Evolutionary conservation across 805 yeast species (phyloP).

Genomic region (Candida nonsorbophila): DNA sequence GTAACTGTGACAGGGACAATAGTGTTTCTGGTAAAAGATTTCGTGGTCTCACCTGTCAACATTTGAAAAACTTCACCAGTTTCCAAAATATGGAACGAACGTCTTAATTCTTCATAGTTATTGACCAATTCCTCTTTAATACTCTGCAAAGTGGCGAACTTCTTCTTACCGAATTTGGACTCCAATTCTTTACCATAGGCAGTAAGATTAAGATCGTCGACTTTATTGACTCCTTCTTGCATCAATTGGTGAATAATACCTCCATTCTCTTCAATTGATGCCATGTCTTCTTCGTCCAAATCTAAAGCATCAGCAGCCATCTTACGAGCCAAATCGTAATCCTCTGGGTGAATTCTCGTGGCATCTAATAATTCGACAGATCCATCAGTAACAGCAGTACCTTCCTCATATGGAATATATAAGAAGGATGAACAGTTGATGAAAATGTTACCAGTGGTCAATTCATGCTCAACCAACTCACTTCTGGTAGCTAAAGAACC

Average conservation of each 20-base stretch:
- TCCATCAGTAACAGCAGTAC: constrained; percentile 46
- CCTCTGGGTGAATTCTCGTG: constrained; percentile 97
- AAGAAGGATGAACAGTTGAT: constrained; percentile 90
- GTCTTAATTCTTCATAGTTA: constrained; percentile 83
- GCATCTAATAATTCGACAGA: constrained; percentile 83
- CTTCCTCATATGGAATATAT: constrained; percentile 65
- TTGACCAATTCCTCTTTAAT: constrained; percentile 82
- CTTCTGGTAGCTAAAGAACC: constrained; percentile 62
- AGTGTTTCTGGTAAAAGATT: constrained; percentile 60
- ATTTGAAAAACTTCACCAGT: constrained; percentile 76
- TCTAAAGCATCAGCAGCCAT: constrained; percentile 99
- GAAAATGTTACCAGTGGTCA: constrained; percentile 75
- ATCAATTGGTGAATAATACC: constrained; percentile 73
- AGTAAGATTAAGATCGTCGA: constrained; percentile 82
- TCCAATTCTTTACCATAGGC: constrained; percentile 90
- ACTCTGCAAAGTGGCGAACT: constrained; percentile 74
- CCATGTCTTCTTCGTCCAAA: constrained; percentile 88
- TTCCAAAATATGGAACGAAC: constrained; percentile 59
- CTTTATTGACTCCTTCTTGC: constrained; percentile 64
- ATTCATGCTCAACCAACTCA: constrained; percentile 76
- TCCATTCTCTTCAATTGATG: constrained; percentile 73
- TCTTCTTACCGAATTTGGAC: constrained; percentile 62
- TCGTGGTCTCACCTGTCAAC: constrained; percentile 81
- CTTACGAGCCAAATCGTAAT: constrained; percentile 89
- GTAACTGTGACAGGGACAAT: constrained; percentile 72